Conservation (phyloP, 2,329 filamentous ascomycete species). For the Tolypocladium pustulatum region DNA sequence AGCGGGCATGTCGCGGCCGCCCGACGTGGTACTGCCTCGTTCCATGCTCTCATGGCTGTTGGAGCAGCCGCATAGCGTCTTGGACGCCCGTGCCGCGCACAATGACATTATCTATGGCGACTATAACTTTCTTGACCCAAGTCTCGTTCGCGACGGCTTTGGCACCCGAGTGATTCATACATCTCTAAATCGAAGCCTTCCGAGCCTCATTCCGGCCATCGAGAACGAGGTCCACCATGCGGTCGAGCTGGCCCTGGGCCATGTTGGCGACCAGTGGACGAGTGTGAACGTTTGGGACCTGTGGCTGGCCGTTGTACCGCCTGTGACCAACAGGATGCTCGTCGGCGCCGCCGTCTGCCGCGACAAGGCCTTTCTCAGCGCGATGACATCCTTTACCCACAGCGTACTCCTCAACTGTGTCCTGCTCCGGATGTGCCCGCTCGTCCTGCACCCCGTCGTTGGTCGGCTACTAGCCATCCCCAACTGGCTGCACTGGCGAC, state of each 20-base stretch:
- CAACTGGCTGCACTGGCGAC: conserved; percentile 37
- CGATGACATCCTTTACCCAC: conserved; percentile 37
- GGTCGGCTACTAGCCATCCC: conserved; percentile 32
- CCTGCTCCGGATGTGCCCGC: conserved; percentile 33
- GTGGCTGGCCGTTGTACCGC: conserved; percentile 30
- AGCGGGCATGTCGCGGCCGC: conserved; percentile 26
- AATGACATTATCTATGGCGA: conserved; percentile 24
- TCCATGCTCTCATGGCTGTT: conserved; percentile 35
- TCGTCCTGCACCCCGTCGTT: conserved; percentile 37
- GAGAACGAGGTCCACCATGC: conserved; percentile 27
- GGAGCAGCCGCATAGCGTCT: conserved; percentile 30
- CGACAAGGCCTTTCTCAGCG: conserved; percentile 33
- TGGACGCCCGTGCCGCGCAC: conserved; percentile 31
- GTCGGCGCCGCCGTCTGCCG: conserved; percentile 27
- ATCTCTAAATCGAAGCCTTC: conserved; percentile 29
- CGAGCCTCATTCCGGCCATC: conserved; percentile 25
- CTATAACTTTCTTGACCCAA: conserved; percentile 31
- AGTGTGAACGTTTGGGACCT: conserved; percentile 32
- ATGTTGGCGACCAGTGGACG: conserved; percentile 23
- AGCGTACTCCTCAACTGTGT: conserved; percentile 34
- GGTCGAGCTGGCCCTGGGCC: conserved; percentile 22
- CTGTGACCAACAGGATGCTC: conserved; percentile 32
- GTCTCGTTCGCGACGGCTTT: conserved; percentile 24
- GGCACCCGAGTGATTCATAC: conserved; percentile 32
- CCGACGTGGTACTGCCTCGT: conserved; percentile 33